Conservation (phyloP, 768 basidiomycete species). For the Leccinum boreale region DNA sequence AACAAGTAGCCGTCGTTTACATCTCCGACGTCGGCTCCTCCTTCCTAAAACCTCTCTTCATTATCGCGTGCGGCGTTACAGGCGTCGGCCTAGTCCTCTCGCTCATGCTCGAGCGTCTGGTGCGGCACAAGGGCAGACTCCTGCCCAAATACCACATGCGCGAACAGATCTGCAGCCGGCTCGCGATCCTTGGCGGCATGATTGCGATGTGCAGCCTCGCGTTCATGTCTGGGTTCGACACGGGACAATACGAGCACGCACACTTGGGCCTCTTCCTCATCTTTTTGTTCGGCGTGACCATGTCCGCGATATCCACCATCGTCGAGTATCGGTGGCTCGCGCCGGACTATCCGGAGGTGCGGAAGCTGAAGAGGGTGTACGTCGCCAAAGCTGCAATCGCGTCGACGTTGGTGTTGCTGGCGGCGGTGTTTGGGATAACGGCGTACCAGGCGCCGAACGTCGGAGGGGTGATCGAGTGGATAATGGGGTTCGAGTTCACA, state of each 20-base stretch:
- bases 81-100: slow-evolving; percentile 58
- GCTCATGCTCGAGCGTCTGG: slow-evolving; percentile 57
- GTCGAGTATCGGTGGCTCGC: slow-evolving; percentile 68
- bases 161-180: slow-evolving; percentile 49
- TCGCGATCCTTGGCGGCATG: slow-evolving; percentile 59
- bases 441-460: slow-evolving; percentile 44
- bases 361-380: slow-evolving; percentile 52
- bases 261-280: slow-evolving; percentile 66
- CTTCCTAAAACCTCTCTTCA: slow-evolving; percentile 71
- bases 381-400: slow-evolving; percentile 61
- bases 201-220: slow-evolving; percentile 65
- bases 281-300: slow-evolving; percentile 67
- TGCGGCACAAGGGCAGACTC: slow-evolving; percentile 69
- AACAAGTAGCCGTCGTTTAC: slow-evolving; percentile 58
- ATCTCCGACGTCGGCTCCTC: slow-evolving; percentile 79
- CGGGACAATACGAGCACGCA: slow-evolving; percentile 43
- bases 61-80: slow-evolving; percentile 63
- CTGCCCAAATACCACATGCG: slow-evolving; percentile 53
- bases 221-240: slow-evolving; percentile 71
- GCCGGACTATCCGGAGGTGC: slow-evolving; percentile 46
- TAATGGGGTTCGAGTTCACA: slow-evolving; percentile 67
- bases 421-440: slow-evolving; percentile 59
- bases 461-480: slow-evolving; percentile 74
- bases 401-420: slow-evolving; percentile 51
- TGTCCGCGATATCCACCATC: slow-evolving; percentile 76